Evolutionary conservation across 306 rosid genomes (phyloP).

Genomic region (Lithocarpus polystachyus): DNA sequence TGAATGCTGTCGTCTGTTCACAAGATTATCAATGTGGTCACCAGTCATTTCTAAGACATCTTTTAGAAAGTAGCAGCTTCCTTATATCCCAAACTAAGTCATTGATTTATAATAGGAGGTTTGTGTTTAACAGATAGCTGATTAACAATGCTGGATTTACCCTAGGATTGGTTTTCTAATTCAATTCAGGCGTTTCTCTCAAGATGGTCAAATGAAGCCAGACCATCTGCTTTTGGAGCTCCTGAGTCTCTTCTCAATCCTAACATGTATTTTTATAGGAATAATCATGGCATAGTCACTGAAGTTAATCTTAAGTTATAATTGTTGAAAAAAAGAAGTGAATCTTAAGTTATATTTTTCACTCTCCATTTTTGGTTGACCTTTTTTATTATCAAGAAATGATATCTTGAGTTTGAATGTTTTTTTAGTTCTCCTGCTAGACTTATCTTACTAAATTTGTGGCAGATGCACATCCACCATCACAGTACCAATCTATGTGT

Average conservation of each 20-base stretch:
- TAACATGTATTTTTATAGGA: too few relatives aligned
- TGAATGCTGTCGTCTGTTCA: neutral
- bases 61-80: neutral
- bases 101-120: neutral
- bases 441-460: slow-evolving; percentile 2
- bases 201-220: neutral
- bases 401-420: neutral
- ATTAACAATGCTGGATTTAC: neutral
- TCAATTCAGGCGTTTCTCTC: neutral
- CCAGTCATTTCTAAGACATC: neutral
- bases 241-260: neutral
- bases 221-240: neutral
- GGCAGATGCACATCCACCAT: slow-evolving; percentile 25
- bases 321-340: too few relatives aligned
- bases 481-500: slow-evolving; percentile 40
- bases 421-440: neutral
- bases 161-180: neutral
- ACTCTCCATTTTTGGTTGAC: neutral
- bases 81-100: neutral
- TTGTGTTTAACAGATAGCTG: neutral
- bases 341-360: neutral
- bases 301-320: too few relatives aligned
- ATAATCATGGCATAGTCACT: too few relatives aligned
- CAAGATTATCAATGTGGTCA: neutral
- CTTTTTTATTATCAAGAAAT: neutral